A percentile compares a stretch with the other conserved stretches of the same genome.
Conservation (phyloP, 441 rosid genomes). For the Gossypium davidsonii region DNA sequence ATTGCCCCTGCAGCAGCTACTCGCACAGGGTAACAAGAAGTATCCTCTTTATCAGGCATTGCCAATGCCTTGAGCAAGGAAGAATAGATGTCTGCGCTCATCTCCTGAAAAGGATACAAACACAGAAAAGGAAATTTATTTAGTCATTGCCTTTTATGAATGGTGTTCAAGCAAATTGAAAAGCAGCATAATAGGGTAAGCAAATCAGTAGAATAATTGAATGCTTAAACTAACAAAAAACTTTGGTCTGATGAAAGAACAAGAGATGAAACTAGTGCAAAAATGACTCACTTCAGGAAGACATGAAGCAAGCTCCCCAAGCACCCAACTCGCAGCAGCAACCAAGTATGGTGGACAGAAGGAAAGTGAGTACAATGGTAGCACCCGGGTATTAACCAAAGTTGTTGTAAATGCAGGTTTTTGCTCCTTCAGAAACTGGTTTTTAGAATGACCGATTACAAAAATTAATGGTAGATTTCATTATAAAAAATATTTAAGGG, state of each 20-base stretch:
- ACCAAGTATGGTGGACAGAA: slow-evolving; percentile 55
- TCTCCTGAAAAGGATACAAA: slow-evolving; percentile 39
- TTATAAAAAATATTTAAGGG: neutral
- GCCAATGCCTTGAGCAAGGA: slow-evolving; percentile 68
- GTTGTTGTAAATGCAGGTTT: slow-evolving; percentile 45
- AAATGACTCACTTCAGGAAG: slow-evolving; percentile 56
- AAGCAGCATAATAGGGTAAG: slow-evolving; percentile 4
- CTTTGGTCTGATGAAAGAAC: slow-evolving; percentile 5
- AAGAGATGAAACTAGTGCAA: slow-evolving; percentile 18
- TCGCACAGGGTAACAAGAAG: slow-evolving; percentile 72
- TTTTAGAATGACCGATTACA: slow-evolving; percentile 6
- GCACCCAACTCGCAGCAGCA: slow-evolving; percentile 83
- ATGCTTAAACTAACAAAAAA: slow-evolving; percentile 2
- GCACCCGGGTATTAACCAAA: slow-evolving; percentile 51
- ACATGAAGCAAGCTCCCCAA: slow-evolving; percentile 79
- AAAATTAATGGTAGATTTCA: neutral
- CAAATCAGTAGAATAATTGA: slow-evolving; percentile 3
- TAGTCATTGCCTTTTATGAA: neutral
- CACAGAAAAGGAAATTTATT: slow-evolving; percentile 8
- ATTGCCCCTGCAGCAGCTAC: slow-evolving; percentile 82
- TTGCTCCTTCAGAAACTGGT: slow-evolving; percentile 72
- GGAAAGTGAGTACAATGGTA: slow-evolving; percentile 53
- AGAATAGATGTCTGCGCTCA: slow-evolving; percentile 61
- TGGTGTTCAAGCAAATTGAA: neutral
- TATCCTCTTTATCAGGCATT: slow-evolving; percentile 46